Evolutionary conservation across 2,329 filamentous ascomycete species (phyloP), one percentile per base, ranked within the genome.

Genomic region (Parascedosporium putredinis): DNA sequence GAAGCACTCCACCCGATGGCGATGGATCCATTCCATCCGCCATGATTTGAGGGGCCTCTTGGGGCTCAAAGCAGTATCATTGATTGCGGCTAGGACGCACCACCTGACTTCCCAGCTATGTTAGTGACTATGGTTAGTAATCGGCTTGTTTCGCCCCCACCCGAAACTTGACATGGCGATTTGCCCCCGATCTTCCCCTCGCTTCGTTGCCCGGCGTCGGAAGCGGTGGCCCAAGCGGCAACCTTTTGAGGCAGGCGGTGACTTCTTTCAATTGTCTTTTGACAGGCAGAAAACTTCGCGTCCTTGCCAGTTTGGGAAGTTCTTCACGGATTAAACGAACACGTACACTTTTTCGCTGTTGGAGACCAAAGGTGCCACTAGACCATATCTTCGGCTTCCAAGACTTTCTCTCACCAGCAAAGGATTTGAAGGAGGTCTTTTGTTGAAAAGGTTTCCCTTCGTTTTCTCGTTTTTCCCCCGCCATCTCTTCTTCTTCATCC

Each of bases 261-360:
- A 49, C 12, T 8, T 20, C 9, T 23, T n/a, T 25, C 24, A 14
- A 31, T 18, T 3, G 9, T 8, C 14, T 43, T 31, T 18, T 31
- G 47, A 42, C 25, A 23, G 34, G 47, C 47, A 49, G 47, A 49
- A 49, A 42, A 9, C 23, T 20, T 36, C 34, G 31, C 36, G 47
- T n/a, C 34, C 40, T 23, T 43, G 27, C 47, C 47, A 10, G 36
- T 42, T 42, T 9, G 24, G 47, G 47, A 43, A 43, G 22, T 45
- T 25, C 20, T 23, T 29, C 16, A 42, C 22, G 23, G 10, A 36
- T 43, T 49, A 49, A 48, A 42, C 34, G 36, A n/a, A 49, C 47
- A 45, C 42, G 42, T 45, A 45, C 42, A 45, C 42, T 45, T 45
- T 45, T 45, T 27, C 10, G 33, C 10, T 14, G 22, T 18, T 47